Percentiles rank a stretch among this genome's conserved stretches.
Evolutionary conservation across 2,329 filamentous ascomycete genomes (phyloP).

Genomic region (Aphanocladium album): DNA sequence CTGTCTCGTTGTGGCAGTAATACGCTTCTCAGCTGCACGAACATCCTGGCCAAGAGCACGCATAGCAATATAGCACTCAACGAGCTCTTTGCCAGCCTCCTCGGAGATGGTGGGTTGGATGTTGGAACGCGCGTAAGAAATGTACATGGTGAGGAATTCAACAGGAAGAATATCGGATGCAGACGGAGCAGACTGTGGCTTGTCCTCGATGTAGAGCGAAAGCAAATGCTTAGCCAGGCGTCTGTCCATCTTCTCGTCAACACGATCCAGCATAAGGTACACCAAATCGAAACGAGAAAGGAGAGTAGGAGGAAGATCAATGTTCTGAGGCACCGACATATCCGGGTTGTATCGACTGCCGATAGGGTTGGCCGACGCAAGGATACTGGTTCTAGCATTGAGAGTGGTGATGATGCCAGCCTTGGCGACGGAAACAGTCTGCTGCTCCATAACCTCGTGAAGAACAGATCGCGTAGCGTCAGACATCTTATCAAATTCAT

Average conservation of each 20-base stretch:
- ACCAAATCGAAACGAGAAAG: conserved; percentile 95
- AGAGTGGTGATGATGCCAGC: conserved; percentile 95
- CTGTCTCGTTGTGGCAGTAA: conserved; percentile 95
- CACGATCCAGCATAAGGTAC: conserved; percentile 90
- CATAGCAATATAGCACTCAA: conserved; percentile 88
- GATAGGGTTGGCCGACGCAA: conserved; percentile 96
- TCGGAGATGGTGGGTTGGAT: conserved; percentile 78
- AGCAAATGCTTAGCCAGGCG: conserved; percentile 87
- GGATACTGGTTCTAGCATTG: conserved; percentile 90
- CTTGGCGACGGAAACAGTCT: conserved; percentile 80
- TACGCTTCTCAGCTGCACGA: conserved; percentile 85
- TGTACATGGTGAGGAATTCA: conserved; percentile 94
- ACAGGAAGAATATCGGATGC: conserved; percentile 78
- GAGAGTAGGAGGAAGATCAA: conserved; percentile 90
- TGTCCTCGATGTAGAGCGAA: conserved; percentile 95
- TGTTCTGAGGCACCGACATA: conserved; percentile 93
- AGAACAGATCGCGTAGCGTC: conserved; percentile 73
- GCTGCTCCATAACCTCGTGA: conserved; percentile 85
- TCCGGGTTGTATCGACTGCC: conserved; percentile 97
- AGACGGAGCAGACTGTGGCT: conserved; percentile 74
- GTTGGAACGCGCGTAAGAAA: conserved; percentile 87
- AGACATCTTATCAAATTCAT: conserved; percentile 85
- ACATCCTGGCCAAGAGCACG: conserved; percentile 86
- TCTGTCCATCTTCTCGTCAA: conserved; percentile 85
- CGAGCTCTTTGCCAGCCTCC: conserved; percentile 76